A percentile compares a stretch with the other conserved stretches of the same genome.
Conservation (phyloP, 1,284 basidiomycete species). For the Pascua sp. region DNA sequence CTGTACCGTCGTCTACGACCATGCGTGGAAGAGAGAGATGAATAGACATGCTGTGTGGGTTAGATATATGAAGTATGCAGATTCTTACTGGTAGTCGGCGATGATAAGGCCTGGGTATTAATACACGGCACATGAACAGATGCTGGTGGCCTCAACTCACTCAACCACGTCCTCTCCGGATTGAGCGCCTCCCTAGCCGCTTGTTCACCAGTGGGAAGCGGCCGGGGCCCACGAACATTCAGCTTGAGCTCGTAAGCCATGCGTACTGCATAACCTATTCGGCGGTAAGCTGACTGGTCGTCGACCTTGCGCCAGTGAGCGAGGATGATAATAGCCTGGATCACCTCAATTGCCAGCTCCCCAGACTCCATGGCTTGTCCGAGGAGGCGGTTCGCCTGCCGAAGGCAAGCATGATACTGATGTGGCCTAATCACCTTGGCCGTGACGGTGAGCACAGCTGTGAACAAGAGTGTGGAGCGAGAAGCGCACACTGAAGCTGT, state of each 20-base stretch:
- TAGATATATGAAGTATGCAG: too few species aligned
- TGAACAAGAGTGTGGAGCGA: background rate
- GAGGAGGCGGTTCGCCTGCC: conserved; percentile 36
- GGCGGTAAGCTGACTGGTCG: conserved; percentile 38
- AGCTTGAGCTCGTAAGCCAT: conserved; percentile 42
- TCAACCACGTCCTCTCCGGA: conserved; percentile 21
- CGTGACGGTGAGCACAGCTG: conserved; percentile 3
- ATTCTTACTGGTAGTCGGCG: too few species aligned
- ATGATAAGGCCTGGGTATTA: too few species aligned
- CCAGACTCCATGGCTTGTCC: conserved; percentile 43
- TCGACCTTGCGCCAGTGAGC: conserved; percentile 46
- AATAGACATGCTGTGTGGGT: too few species aligned
- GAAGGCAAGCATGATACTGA: background rate
- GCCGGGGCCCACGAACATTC: conserved; percentile 21
- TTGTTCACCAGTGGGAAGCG: conserved; percentile 24
- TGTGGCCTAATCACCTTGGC: background rate
- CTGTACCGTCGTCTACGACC: too few species aligned
- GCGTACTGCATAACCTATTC: conserved; percentile 37
- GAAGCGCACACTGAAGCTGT: too few species aligned
- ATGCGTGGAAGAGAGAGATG: too few species aligned
- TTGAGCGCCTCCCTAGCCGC: conserved; percentile 20
- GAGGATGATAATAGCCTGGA: conserved; percentile 27
- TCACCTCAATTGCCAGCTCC: conserved; percentile 38
- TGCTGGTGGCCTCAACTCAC: conserved; percentile 7
- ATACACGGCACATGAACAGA: too few species aligned